These are phyloP conservation scores for Plicaturopsis crispa DNA, from an alignment of 768 basidiomycete genomes.

Conservation along the genomic window DNA sequence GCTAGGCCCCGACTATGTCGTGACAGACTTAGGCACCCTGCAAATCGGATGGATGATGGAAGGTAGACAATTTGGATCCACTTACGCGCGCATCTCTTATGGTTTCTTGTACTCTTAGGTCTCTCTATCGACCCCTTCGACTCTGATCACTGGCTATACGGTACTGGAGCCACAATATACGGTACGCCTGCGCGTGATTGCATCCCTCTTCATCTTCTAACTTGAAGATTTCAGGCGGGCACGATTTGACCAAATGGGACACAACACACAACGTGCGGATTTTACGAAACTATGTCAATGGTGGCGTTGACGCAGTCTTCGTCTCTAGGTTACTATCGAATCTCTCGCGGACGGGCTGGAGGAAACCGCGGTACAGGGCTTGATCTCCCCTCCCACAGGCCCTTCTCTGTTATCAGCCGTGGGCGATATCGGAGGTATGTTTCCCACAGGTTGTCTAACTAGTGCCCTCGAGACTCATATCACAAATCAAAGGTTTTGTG, in stretches of 20 bases:
- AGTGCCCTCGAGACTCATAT: slow-evolving; percentile 32
- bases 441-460: neutral
- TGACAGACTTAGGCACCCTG: slow-evolving; percentile 32
- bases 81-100: too few species aligned
- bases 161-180: slow-evolving; percentile 60
- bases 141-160: slow-evolving; percentile 63
- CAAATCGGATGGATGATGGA: slow-evolving; percentile 75
- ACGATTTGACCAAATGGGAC: slow-evolving; percentile 40
- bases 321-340: slow-evolving; percentile 48
- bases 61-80: too few species aligned
- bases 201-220: slow-evolving; percentile 11
- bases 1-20: slow-evolving; percentile 43
- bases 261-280: slow-evolving; percentile 44
- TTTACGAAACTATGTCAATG: too few species aligned
- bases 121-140: slow-evolving; percentile 65
- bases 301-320: too few species aligned
- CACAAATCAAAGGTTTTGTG: slow-evolving; percentile 32
- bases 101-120: slow-evolving; percentile 29
- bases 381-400: slow-evolving; percentile 59
- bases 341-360: slow-evolving; percentile 60
- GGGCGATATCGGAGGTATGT: slow-evolving; percentile 43
- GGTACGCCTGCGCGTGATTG: slow-evolving; percentile 45
- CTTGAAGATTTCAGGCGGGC: slow-evolving; percentile 2
- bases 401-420: slow-evolving; percentile 49
- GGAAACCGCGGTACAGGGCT: slow-evolving; percentile 47